phyloP scores from a whole-genome alignment of 2,329 filamentous ascomycete species.

The Didymella exigua region DNA sequence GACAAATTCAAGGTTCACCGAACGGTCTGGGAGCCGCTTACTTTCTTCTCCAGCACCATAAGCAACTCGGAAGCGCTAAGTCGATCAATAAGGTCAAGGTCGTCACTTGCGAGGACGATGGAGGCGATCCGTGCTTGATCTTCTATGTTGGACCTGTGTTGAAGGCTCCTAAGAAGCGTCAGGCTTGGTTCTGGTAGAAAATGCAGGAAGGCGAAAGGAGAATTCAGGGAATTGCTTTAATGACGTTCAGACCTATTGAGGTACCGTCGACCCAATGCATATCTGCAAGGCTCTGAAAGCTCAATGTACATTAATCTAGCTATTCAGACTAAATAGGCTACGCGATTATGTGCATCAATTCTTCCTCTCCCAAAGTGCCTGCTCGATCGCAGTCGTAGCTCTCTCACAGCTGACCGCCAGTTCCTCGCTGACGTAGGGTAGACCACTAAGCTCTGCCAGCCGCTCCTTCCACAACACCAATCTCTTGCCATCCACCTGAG shows the following conservation, averaged over 20 bases:
- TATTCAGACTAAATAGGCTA: neutral
- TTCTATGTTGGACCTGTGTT: conserved; percentile 1
- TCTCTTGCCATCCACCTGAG: neutral
- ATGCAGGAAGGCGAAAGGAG: no score
- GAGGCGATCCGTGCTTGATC: neutral
- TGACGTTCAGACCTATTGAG: neutral
- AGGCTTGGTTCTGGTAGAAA: neutral
- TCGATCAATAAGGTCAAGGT: conserved; percentile 12
- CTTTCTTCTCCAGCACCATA: conserved; percentile 16
- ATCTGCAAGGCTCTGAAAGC: neutral
- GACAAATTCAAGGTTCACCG: conserved; percentile 3
- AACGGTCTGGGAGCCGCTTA: conserved; percentile 9
- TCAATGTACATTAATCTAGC: neutral
- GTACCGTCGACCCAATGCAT: neutral
- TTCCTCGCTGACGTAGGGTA: neutral
- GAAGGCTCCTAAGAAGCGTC: neutral
- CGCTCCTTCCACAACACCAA: neutral
- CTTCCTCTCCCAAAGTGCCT: neutral
- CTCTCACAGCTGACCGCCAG: neutral
- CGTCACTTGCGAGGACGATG: neutral
- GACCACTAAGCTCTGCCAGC: neutral
- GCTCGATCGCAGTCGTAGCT: neutral
- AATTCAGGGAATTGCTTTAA: no score
- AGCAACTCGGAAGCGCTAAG: conserved; percentile 9
- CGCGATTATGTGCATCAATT: neutral